These are phyloP conservation scores for Citrus mangshanensis DNA, from an alignment of 345 rosid genomes.

Conservation along the genomic window DNA sequence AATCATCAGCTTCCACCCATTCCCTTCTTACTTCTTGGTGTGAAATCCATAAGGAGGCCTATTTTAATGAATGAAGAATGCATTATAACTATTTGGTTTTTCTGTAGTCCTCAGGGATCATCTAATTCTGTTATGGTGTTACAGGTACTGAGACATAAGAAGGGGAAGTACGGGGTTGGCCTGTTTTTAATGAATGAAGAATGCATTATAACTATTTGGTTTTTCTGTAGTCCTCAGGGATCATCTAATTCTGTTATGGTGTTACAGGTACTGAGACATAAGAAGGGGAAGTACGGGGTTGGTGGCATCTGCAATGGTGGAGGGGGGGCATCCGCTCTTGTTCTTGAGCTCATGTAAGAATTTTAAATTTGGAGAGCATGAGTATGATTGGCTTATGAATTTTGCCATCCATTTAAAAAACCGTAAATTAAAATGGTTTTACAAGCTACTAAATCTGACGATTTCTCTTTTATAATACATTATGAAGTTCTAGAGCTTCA, in stretches of 20 bases:
- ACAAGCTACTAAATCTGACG: neutral
- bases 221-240: neutral
- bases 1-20: neutral
- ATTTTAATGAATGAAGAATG: neutral
- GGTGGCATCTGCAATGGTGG: constrained; percentile 96
- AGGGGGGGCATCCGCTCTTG: constrained; percentile 93
- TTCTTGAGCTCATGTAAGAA: constrained; percentile 76
- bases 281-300: constrained; percentile 74
- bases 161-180: constrained; percentile 76
- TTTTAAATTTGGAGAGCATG: constrained; percentile 23
- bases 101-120: neutral
- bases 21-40: neutral
- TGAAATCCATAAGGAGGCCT: neutral
- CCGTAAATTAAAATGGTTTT: neutral
- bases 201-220: neutral
- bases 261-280: constrained; percentile 73
- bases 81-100: neutral
- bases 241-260: neutral
- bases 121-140: constrained; percentile 3
- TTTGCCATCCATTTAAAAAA: neutral
- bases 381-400: neutral
- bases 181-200: neutral
- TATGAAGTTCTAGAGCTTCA: neutral
- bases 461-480: neutral
- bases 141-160: constrained; percentile 80